phyloP scores from a whole-genome alignment of 164 flowering plant genomes.

The Piper betle region DNA sequence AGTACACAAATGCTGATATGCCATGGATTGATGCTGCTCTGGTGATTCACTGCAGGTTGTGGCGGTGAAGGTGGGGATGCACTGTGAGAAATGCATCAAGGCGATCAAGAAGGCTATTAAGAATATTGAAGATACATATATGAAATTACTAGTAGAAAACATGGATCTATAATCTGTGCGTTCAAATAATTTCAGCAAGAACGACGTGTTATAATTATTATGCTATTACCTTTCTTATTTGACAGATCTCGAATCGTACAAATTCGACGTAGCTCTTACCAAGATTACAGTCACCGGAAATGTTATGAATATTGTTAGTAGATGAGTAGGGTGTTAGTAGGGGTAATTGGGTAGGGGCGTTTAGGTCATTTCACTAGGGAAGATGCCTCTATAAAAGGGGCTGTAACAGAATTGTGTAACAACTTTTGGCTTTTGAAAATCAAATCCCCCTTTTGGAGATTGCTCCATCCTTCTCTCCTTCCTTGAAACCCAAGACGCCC shows the following conservation, averaged over 20 bases:
- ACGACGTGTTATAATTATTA: neutral
- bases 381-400: too few relatives aligned
- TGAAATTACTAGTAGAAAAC: neutral
- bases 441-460: too few relatives aligned
- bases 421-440: too few relatives aligned
- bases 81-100: slow-evolving; percentile 86
- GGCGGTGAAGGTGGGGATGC: slow-evolving; percentile 79
- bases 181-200: neutral
- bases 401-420: too few relatives aligned
- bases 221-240: neutral
- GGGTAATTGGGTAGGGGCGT: too few relatives aligned
- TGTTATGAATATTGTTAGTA: too few relatives aligned
- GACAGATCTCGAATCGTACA: slow-evolving; percentile 71
- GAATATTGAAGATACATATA: slow-evolving; percentile 58
- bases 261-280: slow-evolving; percentile 49
- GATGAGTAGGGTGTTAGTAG: too few relatives aligned
- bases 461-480: too few relatives aligned
- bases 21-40: neutral
- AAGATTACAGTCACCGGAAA: slow-evolving; percentile 84
- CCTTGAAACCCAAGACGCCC: too few relatives aligned
- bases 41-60: slow-evolving; percentile 32
- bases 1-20: too few relatives aligned
- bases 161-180: too few relatives aligned
- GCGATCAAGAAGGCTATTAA: slow-evolving; percentile 82
- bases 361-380: too few relatives aligned